Base-by-base conservation (phyloP, 495 filamentous ascomycete species). In the Podospora australis region DNA sequence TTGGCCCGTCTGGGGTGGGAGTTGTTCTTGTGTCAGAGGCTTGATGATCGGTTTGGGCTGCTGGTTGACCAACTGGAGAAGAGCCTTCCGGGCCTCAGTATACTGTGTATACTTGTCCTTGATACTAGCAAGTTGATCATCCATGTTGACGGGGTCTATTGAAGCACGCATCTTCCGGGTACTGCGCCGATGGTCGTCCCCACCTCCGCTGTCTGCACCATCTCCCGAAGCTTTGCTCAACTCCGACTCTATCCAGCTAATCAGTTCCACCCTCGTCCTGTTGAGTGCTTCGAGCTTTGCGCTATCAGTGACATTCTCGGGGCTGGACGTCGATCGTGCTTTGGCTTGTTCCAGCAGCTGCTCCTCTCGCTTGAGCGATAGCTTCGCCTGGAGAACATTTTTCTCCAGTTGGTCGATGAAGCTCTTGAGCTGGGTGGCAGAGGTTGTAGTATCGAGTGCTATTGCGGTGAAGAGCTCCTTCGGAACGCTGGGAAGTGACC, bases 171-270 rank as follows among this genome's bases (percentile, higher is more conserved):
- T 50, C 17, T 44, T 48, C 53, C 52, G 29, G 49, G 60, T n/a
- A n/a, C n/a, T n/a, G 53, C 57, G 22, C 67, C 70, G 34, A 56
- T 65, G 41, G 69, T 63, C 2, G 65, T 69, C 44, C 68, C 69
- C 35, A 62, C 59, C 7, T 53, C 50, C 50, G 8, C 59, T 68
- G 39, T 69, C 69, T 14, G 64, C 67, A 9, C 63, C 70, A 35
- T 72, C 72, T 8, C 67, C 73, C 16, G 55, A 60, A 19, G 77
- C 78, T 44, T 70, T 77, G 23, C 71, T 68, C 6, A 88, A 66
- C 50, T 84, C 83, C 10, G 72, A 68, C 59, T 88, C 83, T 19
- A 88, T 83, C 84, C 84, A 88, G 53, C 74, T 72, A 30, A 87
- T 82, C 45, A 88, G 65, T 41, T 80, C 81, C 56, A 79, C 74